phyloP scores from a whole-genome alignment of 108 stramenopile species.

The Craspedostauros australis region DNA sequence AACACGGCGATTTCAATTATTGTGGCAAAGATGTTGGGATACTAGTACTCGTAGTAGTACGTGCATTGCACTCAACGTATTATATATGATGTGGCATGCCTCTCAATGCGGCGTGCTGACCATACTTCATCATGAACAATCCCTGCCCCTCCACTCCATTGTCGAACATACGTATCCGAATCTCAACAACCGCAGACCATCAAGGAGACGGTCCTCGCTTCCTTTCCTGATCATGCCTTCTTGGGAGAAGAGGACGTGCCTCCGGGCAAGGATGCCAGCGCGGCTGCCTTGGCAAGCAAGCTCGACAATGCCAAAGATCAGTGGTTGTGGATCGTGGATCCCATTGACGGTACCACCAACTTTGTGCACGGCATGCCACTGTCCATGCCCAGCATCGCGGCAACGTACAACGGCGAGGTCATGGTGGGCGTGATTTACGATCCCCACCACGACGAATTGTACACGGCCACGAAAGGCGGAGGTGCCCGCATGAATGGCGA shows the following conservation, averaged over 20 bases:
- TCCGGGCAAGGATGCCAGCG: slow-evolving; percentile 39
- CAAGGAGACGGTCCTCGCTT: slow-evolving; percentile 29
- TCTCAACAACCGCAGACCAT: slow-evolving; percentile 39
- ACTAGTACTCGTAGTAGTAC: too few species aligned
- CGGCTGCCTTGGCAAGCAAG: slow-evolving; percentile 34
- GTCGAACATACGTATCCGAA: too few species aligned
- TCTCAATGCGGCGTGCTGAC: too few species aligned
- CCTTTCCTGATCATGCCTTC: slow-evolving; percentile 61
- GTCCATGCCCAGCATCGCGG: slow-evolving; percentile 46
- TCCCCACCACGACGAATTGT: slow-evolving; percentile 65
- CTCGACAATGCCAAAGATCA: slow-evolving; percentile 16
- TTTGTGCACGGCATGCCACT: slow-evolving; percentile 76
- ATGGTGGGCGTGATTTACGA: slow-evolving; percentile 72
- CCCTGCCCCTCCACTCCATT: too few species aligned
- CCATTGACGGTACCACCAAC: slow-evolving; percentile 78
- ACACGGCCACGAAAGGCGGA: slow-evolving; percentile 58
- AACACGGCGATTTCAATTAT: too few species aligned
- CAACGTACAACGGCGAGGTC: slow-evolving; percentile 42
- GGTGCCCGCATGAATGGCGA: slow-evolving; percentile 67
- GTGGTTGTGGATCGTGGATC: slow-evolving; percentile 68
- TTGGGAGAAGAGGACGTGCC: slow-evolving; percentile 68
- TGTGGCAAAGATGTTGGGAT: too few species aligned
- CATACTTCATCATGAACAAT: too few species aligned
- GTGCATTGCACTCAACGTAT: too few species aligned
- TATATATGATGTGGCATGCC: too few species aligned